Conservation (phyloP, 257 asterid genomes). For the Craterostigma plantagineum region DNA sequence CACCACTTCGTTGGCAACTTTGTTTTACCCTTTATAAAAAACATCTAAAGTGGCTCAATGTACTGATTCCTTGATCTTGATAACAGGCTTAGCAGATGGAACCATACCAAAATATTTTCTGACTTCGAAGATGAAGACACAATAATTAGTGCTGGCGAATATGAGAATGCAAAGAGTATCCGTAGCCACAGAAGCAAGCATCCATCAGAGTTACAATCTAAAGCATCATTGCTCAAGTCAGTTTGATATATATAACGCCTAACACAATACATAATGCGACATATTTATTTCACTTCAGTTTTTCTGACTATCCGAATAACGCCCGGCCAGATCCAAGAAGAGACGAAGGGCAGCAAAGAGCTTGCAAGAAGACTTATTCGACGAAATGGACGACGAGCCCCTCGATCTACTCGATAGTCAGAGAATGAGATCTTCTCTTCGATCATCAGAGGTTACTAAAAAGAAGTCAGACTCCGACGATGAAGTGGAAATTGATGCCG, state of each 20-base stretch:
- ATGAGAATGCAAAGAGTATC: conserved; percentile 19
- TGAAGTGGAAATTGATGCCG: conserved; percentile 58
- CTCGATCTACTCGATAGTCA: conserved; percentile 73
- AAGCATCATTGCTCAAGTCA: conserved; percentile 44
- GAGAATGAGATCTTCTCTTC: conserved; percentile 68
- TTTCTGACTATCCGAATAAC: background rate
- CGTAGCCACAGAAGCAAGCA: conserved; percentile 30
- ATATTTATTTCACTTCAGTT: too few species aligned
- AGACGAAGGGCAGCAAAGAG: conserved; percentile 40
- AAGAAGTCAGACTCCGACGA: conserved; percentile 57
- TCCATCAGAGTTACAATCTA: conserved; percentile 26
- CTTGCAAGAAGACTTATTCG: conserved; percentile 73
- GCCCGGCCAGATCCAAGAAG: conserved; percentile 42
- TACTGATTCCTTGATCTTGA: conserved; percentile 2
- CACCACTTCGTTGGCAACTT: too few species aligned
- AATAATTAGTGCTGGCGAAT: conserved; percentile 32
- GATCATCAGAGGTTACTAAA: conserved; percentile 33
- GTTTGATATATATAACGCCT: conserved; percentile 11
- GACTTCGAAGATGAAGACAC: conserved; percentile 57
- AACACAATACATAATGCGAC: too few species aligned
- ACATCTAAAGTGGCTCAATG: too few species aligned
- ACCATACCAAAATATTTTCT: conserved; percentile 77
- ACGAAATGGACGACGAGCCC: conserved; percentile 75
- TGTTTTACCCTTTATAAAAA: too few species aligned
- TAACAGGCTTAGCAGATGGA: conserved; percentile 79